Conservation (phyloP, 2,329 filamentous ascomycete genomes). For the Aureobasidium lini region DNA sequence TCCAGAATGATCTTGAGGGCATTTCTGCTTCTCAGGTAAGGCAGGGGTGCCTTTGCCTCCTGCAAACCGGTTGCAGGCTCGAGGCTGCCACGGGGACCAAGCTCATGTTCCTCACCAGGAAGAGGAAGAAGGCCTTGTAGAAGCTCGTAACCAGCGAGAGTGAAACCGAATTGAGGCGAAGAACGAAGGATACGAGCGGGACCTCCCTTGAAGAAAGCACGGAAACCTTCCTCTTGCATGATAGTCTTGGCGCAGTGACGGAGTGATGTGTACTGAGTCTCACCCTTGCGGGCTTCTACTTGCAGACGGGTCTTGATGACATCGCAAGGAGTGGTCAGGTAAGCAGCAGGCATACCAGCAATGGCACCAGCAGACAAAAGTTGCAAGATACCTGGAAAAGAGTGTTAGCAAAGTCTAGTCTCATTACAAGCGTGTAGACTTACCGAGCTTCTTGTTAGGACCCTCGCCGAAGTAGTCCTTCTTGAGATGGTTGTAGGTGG, state of each 20-base stretch:
- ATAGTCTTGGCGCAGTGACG: slow-evolving; percentile 80
- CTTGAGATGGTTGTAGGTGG: slow-evolving; percentile 91
- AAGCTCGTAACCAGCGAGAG: slow-evolving; percentile 88
- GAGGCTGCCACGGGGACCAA: slow-evolving; percentile 45
- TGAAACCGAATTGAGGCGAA: slow-evolving; percentile 96
- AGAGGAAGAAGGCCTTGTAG: slow-evolving; percentile 74
- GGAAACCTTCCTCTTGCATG: slow-evolving; percentile 84
- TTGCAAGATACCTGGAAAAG: slow-evolving; percentile 59
- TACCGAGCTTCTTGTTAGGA: slow-evolving; percentile 69
- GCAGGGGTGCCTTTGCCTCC: slow-evolving; percentile 56
- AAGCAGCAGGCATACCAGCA: slow-evolving; percentile 51
- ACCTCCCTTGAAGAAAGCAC: slow-evolving; percentile 97
- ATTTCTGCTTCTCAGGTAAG: slow-evolving; percentile 70
- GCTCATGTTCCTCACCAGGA: slow-evolving; percentile 56
- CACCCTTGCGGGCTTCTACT: slow-evolving; percentile 94
- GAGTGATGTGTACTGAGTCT: slow-evolving; percentile 77
- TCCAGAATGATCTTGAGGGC: slow-evolving; percentile 94
- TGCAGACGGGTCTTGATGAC: slow-evolving; percentile 99
- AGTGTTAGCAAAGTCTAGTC: neutral
- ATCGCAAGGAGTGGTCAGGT: slow-evolving; percentile 94
- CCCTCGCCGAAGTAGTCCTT: slow-evolving; percentile 89
- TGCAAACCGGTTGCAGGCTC: slow-evolving; percentile 58
- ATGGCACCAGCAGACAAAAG: slow-evolving; percentile 92
- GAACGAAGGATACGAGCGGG: slow-evolving; percentile 91
- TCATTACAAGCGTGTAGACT: neutral